Percentiles rank a stretch among this genome's conserved stretches.
Evolutionary conservation across 208 protist species (phyloP).

Genomic region (Acanthamoeba castellanii): DNA sequence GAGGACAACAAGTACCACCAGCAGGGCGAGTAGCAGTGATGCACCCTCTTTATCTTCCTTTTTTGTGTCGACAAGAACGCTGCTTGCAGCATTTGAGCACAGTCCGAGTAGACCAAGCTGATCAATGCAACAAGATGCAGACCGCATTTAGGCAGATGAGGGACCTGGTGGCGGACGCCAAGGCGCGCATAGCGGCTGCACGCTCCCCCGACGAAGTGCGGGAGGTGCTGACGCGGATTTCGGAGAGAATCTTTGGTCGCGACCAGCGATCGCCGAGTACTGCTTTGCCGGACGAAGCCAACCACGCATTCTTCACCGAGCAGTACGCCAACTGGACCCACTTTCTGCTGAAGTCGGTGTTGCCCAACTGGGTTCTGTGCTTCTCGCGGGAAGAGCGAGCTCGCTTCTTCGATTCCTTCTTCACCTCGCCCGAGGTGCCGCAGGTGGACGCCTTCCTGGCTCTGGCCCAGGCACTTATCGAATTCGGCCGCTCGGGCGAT

Average conservation of each 20-base stretch:
- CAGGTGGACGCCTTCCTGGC: neutral
- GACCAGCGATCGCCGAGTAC: neutral
- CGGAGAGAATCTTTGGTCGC: neutral
- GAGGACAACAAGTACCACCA: conserved; percentile 1
- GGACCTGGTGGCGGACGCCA: neutral
- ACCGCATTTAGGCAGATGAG: neutral
- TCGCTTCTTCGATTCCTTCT: conserved; percentile 36
- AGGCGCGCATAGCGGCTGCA: neutral
- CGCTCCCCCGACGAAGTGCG: neutral
- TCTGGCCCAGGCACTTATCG: neutral
- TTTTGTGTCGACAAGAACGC: neutral
- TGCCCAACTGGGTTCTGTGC: conserved; percentile 48
- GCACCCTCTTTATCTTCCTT: neutral
- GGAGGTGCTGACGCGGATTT: neutral
- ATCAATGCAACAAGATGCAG: neutral
- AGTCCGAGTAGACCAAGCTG: too few relatives aligned
- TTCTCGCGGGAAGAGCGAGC: neutral
- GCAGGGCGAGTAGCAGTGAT: neutral
- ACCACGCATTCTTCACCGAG: neutral
- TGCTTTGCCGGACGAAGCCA: neutral
- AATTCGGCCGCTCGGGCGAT: neutral
- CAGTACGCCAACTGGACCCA: conserved; percentile 12
- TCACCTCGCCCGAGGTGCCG: conserved; percentile 31
- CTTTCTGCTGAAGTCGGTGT: neutral
- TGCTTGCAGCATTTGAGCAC: neutral